Conservation (phyloP, 106 monocot species). For the Dactylorhiza incarnata region DNA sequence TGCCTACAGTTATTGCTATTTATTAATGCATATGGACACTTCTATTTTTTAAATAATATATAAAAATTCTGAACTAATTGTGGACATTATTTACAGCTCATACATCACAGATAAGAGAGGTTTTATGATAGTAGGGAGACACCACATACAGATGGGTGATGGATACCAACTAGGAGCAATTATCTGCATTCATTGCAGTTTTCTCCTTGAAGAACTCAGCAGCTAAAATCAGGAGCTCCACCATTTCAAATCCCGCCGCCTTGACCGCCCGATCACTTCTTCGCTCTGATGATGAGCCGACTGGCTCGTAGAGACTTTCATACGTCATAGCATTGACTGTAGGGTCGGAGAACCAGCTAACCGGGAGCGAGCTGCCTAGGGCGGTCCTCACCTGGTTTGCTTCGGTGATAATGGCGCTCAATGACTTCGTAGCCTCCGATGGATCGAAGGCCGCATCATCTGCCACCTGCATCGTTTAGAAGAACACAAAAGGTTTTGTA, state of each 20-base stretch:
- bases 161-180: not conserved
- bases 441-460: conserved; percentile 23
- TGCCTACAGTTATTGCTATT: too few relatives aligned
- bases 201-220: conserved; percentile 38
- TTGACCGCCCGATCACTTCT: conserved; percentile 34
- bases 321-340: conserved; percentile 23
- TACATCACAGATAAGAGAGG: too few relatives aligned
- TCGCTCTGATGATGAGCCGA: conserved; percentile 12
- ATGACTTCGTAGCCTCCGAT: conserved; percentile 17
- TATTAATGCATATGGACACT: too few relatives aligned
- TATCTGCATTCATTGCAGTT: not conserved
- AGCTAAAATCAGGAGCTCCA: conserved; percentile 73
- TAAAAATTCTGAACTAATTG: too few relatives aligned
- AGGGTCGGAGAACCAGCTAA: conserved; percentile 60
- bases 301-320: conserved; percentile 28
- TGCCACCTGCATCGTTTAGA: conserved; percentile 27
- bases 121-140: not conserved
- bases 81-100: too few relatives aligned
- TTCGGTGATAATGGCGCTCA: conserved; percentile 40
- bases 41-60: too few relatives aligned
- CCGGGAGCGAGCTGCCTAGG: conserved; percentile 44
- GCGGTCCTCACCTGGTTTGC: conserved; percentile 55
- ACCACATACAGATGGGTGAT: not conserved
- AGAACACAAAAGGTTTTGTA: not conserved
- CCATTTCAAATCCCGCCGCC: conserved; percentile 61